Evolutionary conservation across 768 basidiomycete species (phyloP), one percentile per base, ranked within the genome.

Genomic region (Trametes coccinea): DNA sequence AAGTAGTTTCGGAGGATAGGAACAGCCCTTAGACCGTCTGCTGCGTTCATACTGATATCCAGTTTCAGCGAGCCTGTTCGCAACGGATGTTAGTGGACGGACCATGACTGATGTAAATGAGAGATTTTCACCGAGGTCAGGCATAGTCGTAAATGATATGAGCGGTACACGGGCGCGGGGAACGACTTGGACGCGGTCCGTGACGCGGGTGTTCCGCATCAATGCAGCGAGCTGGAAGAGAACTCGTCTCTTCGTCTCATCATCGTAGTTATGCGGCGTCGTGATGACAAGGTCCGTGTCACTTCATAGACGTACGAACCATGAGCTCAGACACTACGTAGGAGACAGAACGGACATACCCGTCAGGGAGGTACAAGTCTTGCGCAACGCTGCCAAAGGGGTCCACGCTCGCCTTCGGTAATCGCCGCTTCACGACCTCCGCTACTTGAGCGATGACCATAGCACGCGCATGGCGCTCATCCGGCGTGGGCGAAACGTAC

Each of bases 11-110:
- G 82, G 29, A 91, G 80, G 39, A 85, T 72, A 1, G 76, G 74
- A 0, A 83, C 77, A 0, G 83, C 84, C 13, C 74, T 75, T 29
- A 84, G 68, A 1, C 88, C 89, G 62, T 84, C 82, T 2, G 73
- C 72, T 67, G 85, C 82, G 68, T 89, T 88, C 63, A 91, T 76
- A 39, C 83, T 84, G 43, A 91, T 82, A 68, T 92, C 89, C 46
- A 89, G 80, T 31, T 79, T 78, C 52, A 88, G 74, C 2, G 80
- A 78, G 14, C 85, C 86, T 87, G 63, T 2, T 37, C 17, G 40
- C 34, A 27, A 16, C 31, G 14, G 14, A 39, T 27, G 16, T 37
- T 5, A 27, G n/a, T 46, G 41, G 17, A 29, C 27, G 39, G 5
- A 22, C 22, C 22, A 22, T 22, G 1, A 4, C 0, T 6, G 10